Evolutionary conservation across 441 rosid genomes (phyloP), one percentile per base, ranked within the genome.

Genomic region (Adansonia rubrostipa): DNA sequence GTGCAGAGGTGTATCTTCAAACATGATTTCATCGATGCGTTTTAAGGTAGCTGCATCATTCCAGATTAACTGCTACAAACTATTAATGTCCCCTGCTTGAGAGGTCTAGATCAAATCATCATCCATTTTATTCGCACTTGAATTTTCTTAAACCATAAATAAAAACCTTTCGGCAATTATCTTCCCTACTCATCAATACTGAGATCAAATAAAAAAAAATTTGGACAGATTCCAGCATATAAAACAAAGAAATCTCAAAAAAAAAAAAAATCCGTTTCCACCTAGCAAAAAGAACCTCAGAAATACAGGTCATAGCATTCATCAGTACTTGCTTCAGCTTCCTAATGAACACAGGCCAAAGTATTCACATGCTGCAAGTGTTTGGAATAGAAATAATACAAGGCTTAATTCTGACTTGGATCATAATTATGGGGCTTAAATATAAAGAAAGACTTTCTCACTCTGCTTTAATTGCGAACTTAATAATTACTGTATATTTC

Each of bases 1-100:
- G 53, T 85, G 90, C 61, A 85, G 66, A 44, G 88, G 87, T 58
- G 82, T 85, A 33, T 77, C 0, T 64, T 14, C 69, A 64, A 64
- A 10, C 63, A 58, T 20, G 5, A 9, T 8, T 20, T 19, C 13
- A 9, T 79, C 63, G 69, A 73, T 63, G 8, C 61, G 56, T 9
- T 40, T 45, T 8, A 79, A 72, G 65, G 63, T 5, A 40, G 56
- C 28, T 13, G 50, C 69, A 80, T 85, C 73, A 2, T 71, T 73
- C 57, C 24, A 6, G 8, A 81, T 77, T 6, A 75, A 44, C 33
- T 54, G 71, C 22, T 86, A 86, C 5, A 83, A 54, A 2, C 14
- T 36, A 65, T 81, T 78, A 24, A 83, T 75, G 47, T 68, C 78
- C 72, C 85, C 86, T 33, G 53, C 73, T 68, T 71, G 58, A 70